phyloP scores from a whole-genome alignment of 352 stramenopile species.

The Peronospora destructor region DNA sequence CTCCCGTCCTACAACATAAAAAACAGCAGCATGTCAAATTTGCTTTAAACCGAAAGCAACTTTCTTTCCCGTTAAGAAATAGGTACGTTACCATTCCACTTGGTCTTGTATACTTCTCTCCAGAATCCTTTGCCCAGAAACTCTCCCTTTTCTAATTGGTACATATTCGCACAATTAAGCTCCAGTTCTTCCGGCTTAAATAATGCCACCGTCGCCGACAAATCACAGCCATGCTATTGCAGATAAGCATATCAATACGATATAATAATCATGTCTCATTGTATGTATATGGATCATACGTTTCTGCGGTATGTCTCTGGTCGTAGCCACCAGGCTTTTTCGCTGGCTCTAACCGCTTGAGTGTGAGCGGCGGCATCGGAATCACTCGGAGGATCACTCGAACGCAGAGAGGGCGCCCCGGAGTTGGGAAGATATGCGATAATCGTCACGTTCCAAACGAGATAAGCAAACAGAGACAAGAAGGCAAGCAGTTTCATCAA shows the following conservation, averaged over 20 bases:
- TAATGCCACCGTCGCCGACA: constrained; percentile 43
- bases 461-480: constrained; percentile 30
- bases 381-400: constrained; percentile 4
- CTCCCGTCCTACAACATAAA: too few relatives aligned
- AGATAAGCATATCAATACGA: constrained; percentile 2
- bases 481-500: constrained; percentile 26
- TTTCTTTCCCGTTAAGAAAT: too few relatives aligned
- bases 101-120: constrained; percentile 59
- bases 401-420: constrained; percentile 11
- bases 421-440: constrained; percentile 29
- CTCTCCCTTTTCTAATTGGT: constrained; percentile 40
- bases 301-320: constrained; percentile 39
- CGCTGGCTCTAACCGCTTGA: constrained; percentile 4
- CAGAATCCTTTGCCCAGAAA: constrained; percentile 65
- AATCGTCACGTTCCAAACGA: constrained; percentile 53
- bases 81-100: constrained; percentile 48
- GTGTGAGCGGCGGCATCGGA: constrained; percentile 8
- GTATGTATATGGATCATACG: constrained; percentile 21
- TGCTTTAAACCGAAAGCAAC: too few relatives aligned
- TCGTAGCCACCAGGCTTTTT: constrained; percentile 45
- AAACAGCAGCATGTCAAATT: too few relatives aligned
- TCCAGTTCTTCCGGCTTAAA: constrained; percentile 56
- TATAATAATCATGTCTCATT: constrained; percentile 2
- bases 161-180: constrained; percentile 66
- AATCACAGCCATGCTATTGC: constrained; percentile 52